phyloP scores from a whole-genome alignment of 2,329 filamentous ascomycete species.

The Conoideocrella luteorostrata region DNA sequence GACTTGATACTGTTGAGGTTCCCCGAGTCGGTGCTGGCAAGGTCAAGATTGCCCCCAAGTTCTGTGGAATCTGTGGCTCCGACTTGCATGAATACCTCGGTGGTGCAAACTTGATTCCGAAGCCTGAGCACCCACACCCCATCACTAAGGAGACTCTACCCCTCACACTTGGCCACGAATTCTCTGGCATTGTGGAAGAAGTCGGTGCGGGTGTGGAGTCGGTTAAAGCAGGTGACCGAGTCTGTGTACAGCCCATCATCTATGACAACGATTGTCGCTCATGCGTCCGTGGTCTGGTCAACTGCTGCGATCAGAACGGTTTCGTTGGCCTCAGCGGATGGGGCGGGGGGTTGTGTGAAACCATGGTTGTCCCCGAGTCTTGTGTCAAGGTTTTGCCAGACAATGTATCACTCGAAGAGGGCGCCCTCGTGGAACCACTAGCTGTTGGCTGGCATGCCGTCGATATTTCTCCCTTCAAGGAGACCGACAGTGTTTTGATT shows the following conservation, averaged over 20 bases:
- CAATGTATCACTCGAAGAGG: slow-evolving; percentile 42
- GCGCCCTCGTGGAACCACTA: slow-evolving; percentile 46
- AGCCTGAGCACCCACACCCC: slow-evolving; percentile 44
- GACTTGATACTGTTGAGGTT: slow-evolving; percentile 44
- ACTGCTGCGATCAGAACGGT: slow-evolving; percentile 46
- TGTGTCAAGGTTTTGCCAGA: slow-evolving; percentile 45
- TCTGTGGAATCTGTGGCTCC: slow-evolving; percentile 45
- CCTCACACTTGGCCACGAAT: slow-evolving; percentile 59
- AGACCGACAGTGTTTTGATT: slow-evolving; percentile 37
- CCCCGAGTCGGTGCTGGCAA: slow-evolving; percentile 38
- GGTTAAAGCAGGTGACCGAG: slow-evolving; percentile 48
- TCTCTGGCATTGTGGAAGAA: slow-evolving; percentile 53
- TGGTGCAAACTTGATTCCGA: slow-evolving; percentile 28
- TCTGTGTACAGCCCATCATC: slow-evolving; percentile 55
- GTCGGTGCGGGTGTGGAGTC: slow-evolving; percentile 43
- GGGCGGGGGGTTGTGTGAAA: slow-evolving; percentile 50
- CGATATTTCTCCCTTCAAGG: slow-evolving; percentile 34
- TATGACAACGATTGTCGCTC: slow-evolving; percentile 50
- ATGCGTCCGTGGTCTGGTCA: slow-evolving; percentile 45
- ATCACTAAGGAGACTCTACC: slow-evolving; percentile 52
- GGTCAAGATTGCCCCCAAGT: slow-evolving; percentile 32
- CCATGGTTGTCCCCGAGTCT: slow-evolving; percentile 42
- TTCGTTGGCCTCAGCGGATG: slow-evolving; percentile 32
- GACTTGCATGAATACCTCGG: slow-evolving; percentile 26
- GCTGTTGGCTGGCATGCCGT: slow-evolving; percentile 41